Evolutionary conservation across 371 early-diverging fungal species (phyloP).

Genomic region (Mortierella sp.): DNA sequence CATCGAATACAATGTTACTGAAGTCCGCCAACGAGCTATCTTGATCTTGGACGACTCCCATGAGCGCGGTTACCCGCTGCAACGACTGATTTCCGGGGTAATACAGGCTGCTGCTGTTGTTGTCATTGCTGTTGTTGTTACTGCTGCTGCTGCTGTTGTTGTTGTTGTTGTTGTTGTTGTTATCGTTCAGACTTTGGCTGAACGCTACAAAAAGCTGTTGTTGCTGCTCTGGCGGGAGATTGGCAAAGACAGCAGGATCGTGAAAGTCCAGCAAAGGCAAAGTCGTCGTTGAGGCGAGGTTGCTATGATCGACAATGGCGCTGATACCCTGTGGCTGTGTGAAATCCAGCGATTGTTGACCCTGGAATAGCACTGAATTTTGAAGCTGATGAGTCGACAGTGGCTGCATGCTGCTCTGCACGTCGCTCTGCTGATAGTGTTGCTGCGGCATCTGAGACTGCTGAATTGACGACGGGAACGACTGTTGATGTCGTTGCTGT

Average conservation of each 20-base stretch:
- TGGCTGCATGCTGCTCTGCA: too few species aligned
- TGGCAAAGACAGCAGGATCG: constrained; percentile 27
- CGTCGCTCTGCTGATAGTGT: too few species aligned
- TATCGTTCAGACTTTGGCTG: constrained; percentile 25
- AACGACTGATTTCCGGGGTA: constrained; percentile 5
- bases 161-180: background rate
- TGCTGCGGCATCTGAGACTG: too few species aligned
- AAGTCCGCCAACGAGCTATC: constrained; percentile 7
- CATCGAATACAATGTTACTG: constrained; percentile 7
- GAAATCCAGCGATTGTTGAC: too few species aligned
- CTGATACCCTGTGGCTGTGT: too few species aligned
- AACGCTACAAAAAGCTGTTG: constrained; percentile 36
- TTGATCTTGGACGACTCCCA: background rate
- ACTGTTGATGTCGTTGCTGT: too few species aligned
- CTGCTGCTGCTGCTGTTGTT: too few species aligned
- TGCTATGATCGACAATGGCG: too few species aligned
- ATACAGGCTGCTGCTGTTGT: background rate
- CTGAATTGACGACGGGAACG: too few species aligned
- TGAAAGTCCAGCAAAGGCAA: constrained; percentile 18
- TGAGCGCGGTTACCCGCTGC: background rate
- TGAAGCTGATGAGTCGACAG: too few species aligned
- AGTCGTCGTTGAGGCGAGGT: background rate
- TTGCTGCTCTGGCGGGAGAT: constrained; percentile 25
- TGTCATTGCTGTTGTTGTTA: constrained; percentile 32
- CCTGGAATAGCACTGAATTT: too few species aligned